Evolutionary conservation across 345 rosid genomes (phyloP), one percentile per base, ranked within the genome.

Genomic region (Salix exigua): DNA sequence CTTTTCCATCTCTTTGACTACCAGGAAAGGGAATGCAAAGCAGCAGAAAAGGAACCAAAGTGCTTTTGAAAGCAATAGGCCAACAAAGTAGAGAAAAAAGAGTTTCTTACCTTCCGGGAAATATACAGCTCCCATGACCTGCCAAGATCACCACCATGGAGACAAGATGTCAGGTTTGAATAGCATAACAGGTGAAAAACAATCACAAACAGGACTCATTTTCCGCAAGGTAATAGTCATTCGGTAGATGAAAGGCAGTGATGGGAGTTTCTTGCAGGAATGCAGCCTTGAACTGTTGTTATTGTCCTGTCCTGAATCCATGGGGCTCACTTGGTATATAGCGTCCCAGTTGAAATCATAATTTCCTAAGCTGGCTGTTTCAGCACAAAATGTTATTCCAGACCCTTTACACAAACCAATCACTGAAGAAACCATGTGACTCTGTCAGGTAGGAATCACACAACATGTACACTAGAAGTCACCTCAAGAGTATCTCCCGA

Each of bases 51-150:
- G 61, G 58, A 19, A 30, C 19, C 10, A 72, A 74, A 71, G 7
- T 37, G 21, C 35, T 50, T 4, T 62, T 30, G 21, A 44, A 65
- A 46, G 28, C 31, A 61, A 14, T 37, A 23, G 71, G 72, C 35
- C 23, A 25, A 26, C 68, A 42, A 64, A 62, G 23, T 58, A 23
- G 68, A 28, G 2, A 70, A 50, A 51, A n/a, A 8, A 73, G 4
- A 31, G 18, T 51, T 74, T 48, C 86, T 81, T 83, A 95, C 99
- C 99, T 95, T 86, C 99, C 99, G 8, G 94, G 96, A 87, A 93
- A 95, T 80, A 86, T 83, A 88, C 99, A 95, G 87, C 86, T 88
- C 74, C 93, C 98, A 78, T 89, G 98, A 86, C 97, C 98, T 94
- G 89, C 71, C 84, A 78, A 73, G 10, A 75, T n/a, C 21, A 62